Evolutionary conservation across 2,329 filamentous ascomycete genomes (phyloP), one percentile per base, ranked within the genome.

Genomic region (Torrubiellomyces zombiae): DNA sequence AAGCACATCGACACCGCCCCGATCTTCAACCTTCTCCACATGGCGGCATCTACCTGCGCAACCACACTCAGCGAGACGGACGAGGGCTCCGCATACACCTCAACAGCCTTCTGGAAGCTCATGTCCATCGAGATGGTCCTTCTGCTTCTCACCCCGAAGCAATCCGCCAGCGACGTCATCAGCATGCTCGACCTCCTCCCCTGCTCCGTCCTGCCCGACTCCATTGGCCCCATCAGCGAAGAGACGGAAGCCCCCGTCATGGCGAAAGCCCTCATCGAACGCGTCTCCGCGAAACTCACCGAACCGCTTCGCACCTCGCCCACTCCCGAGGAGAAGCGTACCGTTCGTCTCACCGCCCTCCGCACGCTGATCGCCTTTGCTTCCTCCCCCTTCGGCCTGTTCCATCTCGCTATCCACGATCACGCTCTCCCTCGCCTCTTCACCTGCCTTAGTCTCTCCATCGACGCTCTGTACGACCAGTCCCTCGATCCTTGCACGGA

Each of bases 381-480:
- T 2, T 53, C 58, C 5, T 67, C 67, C n/a, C 50, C 61, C 0
- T 68, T 77, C 38, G 75, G 75, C 7, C 63, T 66, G 2, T 44
- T 58, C 14, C 66, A 77, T 22, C 60, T 94, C 7, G 76, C 75
- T 0, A 53, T 56, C 5, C 77, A 89, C 44, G 63, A 65, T 3
- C 67, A 64, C 20, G 71, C 72, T 9, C 67, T 92, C 10, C 81
- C 79, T 1, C 68, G 80, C 3, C 54, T 93, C 0, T 73, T 91
- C 14, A 67, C 71, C 14, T 69, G 77, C 4, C 45, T 69, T 9
- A 57, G 54, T 25, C 53, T 48, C 21, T 68, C 85, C 25, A 74
- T 89, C 30, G 76, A 82, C 34, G 70, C 77, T 34, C 53, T 94
- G 12, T 78, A 83, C 42, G 64, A 76, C 30, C 48, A 66, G 9